Base-by-base conservation (phyloP, 108 stramenopile species). In the Skeletonema tropicum region DNA sequence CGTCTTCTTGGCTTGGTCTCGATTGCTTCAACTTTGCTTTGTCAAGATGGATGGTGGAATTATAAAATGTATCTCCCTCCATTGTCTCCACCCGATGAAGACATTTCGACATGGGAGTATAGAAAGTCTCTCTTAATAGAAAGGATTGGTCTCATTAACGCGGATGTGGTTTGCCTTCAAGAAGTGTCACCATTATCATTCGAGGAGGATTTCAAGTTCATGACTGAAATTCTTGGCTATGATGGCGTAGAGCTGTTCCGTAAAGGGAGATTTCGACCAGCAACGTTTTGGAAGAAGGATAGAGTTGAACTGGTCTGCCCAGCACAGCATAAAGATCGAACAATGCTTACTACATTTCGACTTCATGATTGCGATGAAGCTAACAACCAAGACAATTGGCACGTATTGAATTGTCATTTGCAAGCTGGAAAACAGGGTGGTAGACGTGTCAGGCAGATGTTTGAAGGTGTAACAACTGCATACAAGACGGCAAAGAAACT, bases 11-110 rank as follows among this genome's bases (percentile, higher is more conserved):
- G n/a, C n/a, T n/a, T n/a, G n/a, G n/a, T n/a, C n/a, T n/a, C n/a
- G n/a, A n/a, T n/a, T n/a, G n/a, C n/a, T n/a, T n/a, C n/a, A n/a
- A n/a, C n/a, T n/a, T n/a, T n/a, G n/a, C n/a, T n/a, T n/a, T n/a
- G n/a, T n/a, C n/a, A n/a, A 23, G 97, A 97, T 74, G 97, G 94
- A 45, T 97, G 97, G 96, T 96, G 76, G 80, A 93, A 80, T 49
- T 97, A 93, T 75, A 97, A 97, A 74, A 95, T 93, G 92, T 97
- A 96, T 74, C 69, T 83, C 29, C 91, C 90, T 33, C 89, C 90
- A 13, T 79, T 92, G 10, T 35, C 77, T 5, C 60, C 80, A 15
- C 86, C 87, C 57, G 66, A 66, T 30, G 64, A 85, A 26, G 29
- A 68, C 45, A 64, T 84, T 30, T 74, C 85, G 11, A 71, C 78